Percentiles rank a stretch among this genome's conserved stretches.
Evolutionary conservation across 352 stramenopile genomes (phyloP).

Genomic region (Pythium phragmiticola): DNA sequence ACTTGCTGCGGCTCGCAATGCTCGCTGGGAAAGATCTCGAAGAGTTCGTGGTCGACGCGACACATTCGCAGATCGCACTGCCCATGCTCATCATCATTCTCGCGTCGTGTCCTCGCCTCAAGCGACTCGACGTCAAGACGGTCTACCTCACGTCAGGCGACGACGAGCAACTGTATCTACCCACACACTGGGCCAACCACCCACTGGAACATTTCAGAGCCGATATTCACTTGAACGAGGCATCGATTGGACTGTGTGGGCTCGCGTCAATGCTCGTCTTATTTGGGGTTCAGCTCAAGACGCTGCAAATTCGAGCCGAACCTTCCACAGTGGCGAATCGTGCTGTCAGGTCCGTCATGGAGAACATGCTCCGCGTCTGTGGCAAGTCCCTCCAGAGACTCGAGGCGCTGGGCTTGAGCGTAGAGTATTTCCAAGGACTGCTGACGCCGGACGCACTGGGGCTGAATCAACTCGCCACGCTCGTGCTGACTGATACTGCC

Average conservation of each 20-base stretch:
- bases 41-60: conserved; percentile 13
- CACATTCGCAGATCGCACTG: neutral
- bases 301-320: neutral
- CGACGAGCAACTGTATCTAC: neutral
- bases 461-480: conserved; percentile 1
- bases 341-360: neutral
- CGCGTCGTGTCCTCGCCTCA: conserved; percentile 10
- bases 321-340: neutral
- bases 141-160: conserved; percentile 2
- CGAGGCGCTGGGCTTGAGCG: neutral
- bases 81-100: conserved; percentile 6
- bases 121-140: conserved; percentile 10
- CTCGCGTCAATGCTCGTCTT: neutral
- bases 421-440: conserved; percentile 6
- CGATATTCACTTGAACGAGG: neutral
- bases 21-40: conserved; percentile 11
- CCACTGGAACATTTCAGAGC: conserved; percentile 1
- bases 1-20: neutral
- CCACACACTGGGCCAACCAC: conserved; percentile 6
- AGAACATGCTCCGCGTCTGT: neutral
- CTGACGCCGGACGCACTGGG: neutral
- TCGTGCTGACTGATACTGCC: conserved; percentile 1
- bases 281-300: conserved; percentile 1
- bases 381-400: neutral
- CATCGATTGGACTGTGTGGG: neutral